Evolutionary conservation across 495 filamentous ascomycete species (phyloP).

Genomic region (Aspergillus sparsus): DNA sequence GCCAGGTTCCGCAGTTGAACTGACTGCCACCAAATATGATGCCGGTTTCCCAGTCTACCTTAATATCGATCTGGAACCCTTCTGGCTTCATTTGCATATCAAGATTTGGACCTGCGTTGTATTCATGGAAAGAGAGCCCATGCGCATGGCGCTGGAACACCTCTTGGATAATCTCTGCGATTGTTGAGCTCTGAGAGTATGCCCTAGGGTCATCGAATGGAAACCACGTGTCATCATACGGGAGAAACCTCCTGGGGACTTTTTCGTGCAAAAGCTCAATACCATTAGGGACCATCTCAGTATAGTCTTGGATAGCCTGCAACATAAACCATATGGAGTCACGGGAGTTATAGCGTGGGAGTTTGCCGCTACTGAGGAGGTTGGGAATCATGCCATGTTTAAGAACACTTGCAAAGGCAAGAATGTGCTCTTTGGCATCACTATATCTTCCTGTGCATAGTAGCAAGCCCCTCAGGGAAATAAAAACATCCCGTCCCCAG

Average conservation of each 20-base stretch:
- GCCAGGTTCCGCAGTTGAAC: conserved; percentile 97
- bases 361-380: conserved; percentile 77
- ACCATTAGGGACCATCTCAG: conserved; percentile 78
- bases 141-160: conserved; percentile 85
- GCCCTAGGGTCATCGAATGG: conserved; percentile 74
- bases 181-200: conserved; percentile 76
- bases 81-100: conserved; percentile 92
- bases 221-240: conserved; percentile 95
- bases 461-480: conserved; percentile 86
- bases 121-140: conserved; percentile 89
- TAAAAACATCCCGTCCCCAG: conserved; percentile 97
- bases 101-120: conserved; percentile 83
- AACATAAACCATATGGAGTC: conserved; percentile 98
- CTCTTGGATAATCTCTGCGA: conserved; percentile 91
- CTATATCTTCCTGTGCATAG: conserved; percentile 84
- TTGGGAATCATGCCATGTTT: conserved; percentile 99
- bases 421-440: conserved; percentile 90
- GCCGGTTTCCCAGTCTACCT: conserved; percentile 90
- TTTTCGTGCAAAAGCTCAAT: conserved; percentile 70
- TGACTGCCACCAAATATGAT: conserved; percentile 94
- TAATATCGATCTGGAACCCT: conserved; percentile 88
- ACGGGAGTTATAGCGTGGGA: conserved; percentile 94
- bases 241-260: conserved; percentile 84
- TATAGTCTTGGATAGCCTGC: conserved; percentile 93
- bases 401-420: conserved; percentile 92